Base-by-base conservation (phyloP, 2,329 filamentous ascomycete species). In the Ciborinia camelliae region DNA sequence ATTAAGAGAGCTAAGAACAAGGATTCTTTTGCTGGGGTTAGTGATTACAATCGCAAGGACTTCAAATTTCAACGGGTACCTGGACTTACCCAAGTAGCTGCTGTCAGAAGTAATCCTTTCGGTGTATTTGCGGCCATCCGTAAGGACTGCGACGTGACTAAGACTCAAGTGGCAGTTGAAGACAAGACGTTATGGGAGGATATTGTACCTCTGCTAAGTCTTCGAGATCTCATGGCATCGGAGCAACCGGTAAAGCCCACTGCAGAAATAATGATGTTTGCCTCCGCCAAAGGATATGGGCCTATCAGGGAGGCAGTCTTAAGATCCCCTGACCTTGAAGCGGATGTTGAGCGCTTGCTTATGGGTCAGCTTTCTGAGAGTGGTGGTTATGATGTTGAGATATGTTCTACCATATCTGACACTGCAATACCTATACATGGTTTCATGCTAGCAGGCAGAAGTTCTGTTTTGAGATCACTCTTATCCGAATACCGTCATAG, bases 41-140 rank as follows among this genome's bases (percentile, higher is more conserved):
- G 79, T 6, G 86, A 87, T 28, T 81, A 83, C 41, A 90, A 86
- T 71, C 84, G 86, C 15, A 96, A 96, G 70, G 92, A 97, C 73
- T 97, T 96, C 80, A 99, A 99, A 75, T 99, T 98, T 71, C 88
- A 94, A 72, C 88, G 95, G 65, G 87, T 99, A 10, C 90, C 95
- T 0, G 92, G 90, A 50, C 85, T 99, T 64, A 97, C 92, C 1
- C 88, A 92, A 43, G 91, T 96, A 18, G 84, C 90, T 39, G 88
- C 88, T 4, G 93, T 98, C 9, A 85, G 92, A 69, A 94, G 92
- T 71, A 98, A 95, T 41, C 86, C 89, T 0, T 96, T 91, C 76
- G 95, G 95, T 5, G 91, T 94, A 0, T 98, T 94, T 79, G 90
- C 92, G 41, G 92, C 92, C 3, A 84, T 97, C 53, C 87, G 95